Evolutionary conservation across 768 basidiomycete genomes (phyloP), one percentile per base, ranked within the genome.

Genomic region (Hydnomerulius pinastri): DNA sequence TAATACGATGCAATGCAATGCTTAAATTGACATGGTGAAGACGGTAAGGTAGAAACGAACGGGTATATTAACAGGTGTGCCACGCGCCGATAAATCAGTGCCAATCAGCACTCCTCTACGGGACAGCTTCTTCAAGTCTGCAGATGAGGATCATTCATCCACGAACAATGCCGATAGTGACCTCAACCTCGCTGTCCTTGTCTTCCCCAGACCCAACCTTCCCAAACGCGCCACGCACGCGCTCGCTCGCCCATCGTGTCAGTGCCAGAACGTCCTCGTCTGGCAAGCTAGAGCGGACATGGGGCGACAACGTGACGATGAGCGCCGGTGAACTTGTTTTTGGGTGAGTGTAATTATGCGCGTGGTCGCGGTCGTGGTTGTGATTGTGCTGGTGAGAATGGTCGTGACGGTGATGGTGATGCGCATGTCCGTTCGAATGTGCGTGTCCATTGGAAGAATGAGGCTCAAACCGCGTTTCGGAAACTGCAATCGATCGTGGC

Each of bases 271-370:
- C 80, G 39, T 89, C 88, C 21, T 76, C 77, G 66, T 94, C 92
- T 6, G 74, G 75, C 35, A 91, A 62, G 50, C 86, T 83, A 30
- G 74, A 66, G 30, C 74, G 70, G 12, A 96, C 87, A 61, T 92
- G 91, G 37, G 91, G 69, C 63, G 92, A 86, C 21, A 95, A 73
- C 25, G 92, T 90, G 25, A 91, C 83, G 12, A 96, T 78, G 51
- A 92, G 73, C n/a, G 66, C 59, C 18, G 76, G 70, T 11, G 73
- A 64, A 7, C 62, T 58, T 46, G 33, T 48, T 10, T 20, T 46
- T 29, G 62, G 44, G 27, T 32, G 61, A 45, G n/a, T 50, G 55
- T 53, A 29, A 2, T 46, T 51, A 17, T 53, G 53, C 6, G 23
- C 48, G 53, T 36, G 46, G 4, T 50, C 47, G 29, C 41, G 50